phyloP scores from a whole-genome alignment of 2,329 filamentous ascomycete species.

The Tolypocladium capitatum region DNA sequence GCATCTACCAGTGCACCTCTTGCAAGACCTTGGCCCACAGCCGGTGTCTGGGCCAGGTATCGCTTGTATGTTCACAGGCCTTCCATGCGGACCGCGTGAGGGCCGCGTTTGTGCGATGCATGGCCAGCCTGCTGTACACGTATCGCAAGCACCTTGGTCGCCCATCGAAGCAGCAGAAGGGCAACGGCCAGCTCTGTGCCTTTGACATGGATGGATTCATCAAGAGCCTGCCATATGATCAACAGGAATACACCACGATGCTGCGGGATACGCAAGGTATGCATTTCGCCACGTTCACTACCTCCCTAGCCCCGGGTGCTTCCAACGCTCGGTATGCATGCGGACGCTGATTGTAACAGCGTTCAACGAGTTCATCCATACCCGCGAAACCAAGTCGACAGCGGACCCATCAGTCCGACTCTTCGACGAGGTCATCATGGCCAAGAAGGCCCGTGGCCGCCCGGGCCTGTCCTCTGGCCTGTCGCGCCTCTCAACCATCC shows the following conservation, averaged over 20 bases:
- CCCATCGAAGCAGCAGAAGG: constrained; percentile 47
- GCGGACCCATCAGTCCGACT: constrained; percentile 56
- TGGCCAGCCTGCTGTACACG: constrained; percentile 53
- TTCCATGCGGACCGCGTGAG: constrained; percentile 50
- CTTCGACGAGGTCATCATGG: constrained; percentile 74
- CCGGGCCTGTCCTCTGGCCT: constrained; percentile 52
- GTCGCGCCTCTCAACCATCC: constrained; percentile 46
- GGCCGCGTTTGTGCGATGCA: constrained; percentile 50
- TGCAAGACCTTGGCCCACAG: constrained; percentile 46
- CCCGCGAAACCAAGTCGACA: constrained; percentile 53
- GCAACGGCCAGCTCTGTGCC: constrained; percentile 43
- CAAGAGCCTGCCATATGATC: constrained; percentile 50
- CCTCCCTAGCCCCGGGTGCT: neutral
- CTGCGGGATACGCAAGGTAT: constrained; percentile 55
- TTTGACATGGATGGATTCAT: constrained; percentile 56
- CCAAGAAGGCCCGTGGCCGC: constrained; percentile 57
- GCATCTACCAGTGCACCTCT: constrained; percentile 59
- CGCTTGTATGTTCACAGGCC: constrained; percentile 48
- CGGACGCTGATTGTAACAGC: constrained; percentile 8
- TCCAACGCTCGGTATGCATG: neutral
- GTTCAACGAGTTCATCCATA: constrained; percentile 77
- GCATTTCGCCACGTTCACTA: neutral
- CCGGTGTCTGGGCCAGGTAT: constrained; percentile 48
- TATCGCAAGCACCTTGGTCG: constrained; percentile 51
- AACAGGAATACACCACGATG: constrained; percentile 51